Evolutionary conservation across 306 rosid species (phyloP).

Genomic region (Cicer yamashitae): DNA sequence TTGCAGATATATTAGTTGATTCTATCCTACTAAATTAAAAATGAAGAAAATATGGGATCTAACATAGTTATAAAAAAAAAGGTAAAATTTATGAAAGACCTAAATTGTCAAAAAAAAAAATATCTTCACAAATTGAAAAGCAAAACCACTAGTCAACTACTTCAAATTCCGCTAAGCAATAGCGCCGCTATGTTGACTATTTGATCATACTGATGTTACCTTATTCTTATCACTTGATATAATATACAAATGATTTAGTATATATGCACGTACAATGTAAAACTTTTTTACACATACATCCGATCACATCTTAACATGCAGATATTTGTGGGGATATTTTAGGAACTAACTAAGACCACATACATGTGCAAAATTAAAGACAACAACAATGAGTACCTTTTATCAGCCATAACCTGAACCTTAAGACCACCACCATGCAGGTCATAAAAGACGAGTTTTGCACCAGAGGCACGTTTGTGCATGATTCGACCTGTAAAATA

Average conservation of each 20-base stretch:
- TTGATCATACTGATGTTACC: not conserved
- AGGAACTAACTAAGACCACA: no score
- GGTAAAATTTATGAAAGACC: not conserved
- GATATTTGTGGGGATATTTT: no score
- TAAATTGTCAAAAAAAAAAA: not conserved
- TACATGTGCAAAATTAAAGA: not conserved
- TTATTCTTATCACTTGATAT: not conserved
- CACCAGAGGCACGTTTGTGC: constrained; percentile 71
- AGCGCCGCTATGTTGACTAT: no score
- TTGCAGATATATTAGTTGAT: constrained; percentile 36
- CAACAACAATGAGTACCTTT: constrained; percentile 56
- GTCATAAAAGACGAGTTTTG: constrained; percentile 80
- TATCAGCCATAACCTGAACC: constrained; percentile 91
- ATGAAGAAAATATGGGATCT: constrained; percentile 3
- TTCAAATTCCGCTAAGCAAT: no score
- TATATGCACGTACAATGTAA: no score
- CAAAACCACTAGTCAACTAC: not conserved
- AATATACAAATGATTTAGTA: not conserved
- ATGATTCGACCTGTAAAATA: constrained; percentile 62
- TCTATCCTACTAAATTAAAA: constrained; percentile 17
- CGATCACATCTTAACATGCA: no score
- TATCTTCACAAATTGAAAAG: constrained; percentile 11
- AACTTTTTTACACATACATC: no score
- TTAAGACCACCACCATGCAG: constrained; percentile 67
- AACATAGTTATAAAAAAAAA: not conserved